Evolutionary conservation across 2,329 filamentous ascomycete species (phyloP).

Genomic region (Colletotrichum viniferum): DNA sequence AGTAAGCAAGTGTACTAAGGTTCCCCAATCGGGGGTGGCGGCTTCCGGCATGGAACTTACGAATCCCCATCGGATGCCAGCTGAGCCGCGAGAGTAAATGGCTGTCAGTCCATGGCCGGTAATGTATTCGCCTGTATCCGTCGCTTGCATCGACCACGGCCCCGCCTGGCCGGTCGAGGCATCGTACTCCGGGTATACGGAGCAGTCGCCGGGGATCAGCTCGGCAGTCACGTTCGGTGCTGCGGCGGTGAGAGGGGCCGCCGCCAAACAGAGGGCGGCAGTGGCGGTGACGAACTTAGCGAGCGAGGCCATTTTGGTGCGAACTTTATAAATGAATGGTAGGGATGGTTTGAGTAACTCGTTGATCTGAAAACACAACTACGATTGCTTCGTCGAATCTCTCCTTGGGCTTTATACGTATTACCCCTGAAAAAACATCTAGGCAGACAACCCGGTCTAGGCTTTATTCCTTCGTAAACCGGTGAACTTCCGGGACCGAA

Average conservation of each 20-base stretch:
- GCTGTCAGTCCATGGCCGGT: not conserved
- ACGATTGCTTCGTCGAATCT: not conserved
- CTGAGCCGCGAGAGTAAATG: not conserved
- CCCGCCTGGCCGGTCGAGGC: not conserved
- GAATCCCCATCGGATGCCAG: slow-evolving; percentile 1
- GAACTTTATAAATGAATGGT: not conserved
- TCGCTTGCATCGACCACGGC: not conserved
- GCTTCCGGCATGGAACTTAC: not conserved
- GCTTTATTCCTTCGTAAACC: not conserved
- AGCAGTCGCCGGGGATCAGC: not conserved
- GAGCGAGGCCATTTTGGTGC: not conserved
- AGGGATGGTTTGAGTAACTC: not conserved
- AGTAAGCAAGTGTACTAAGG: not conserved
- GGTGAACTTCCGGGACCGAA: not conserved
- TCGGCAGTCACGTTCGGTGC: not conserved
- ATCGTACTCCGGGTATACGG: not conserved
- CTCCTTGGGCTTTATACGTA: not conserved
- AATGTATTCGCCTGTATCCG: not conserved
- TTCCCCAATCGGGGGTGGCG: not conserved
- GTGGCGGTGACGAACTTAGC: not conserved
- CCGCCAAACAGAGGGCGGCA: not conserved
- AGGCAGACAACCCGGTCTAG: not conserved
- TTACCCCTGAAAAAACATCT: not conserved
- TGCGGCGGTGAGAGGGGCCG: not conserved
- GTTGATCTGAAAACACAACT: not conserved